Evolutionary conservation across 805 yeast genomes (phyloP), one percentile per base, ranked within the genome.

Genomic region (Yamadazyma laniorum): DNA sequence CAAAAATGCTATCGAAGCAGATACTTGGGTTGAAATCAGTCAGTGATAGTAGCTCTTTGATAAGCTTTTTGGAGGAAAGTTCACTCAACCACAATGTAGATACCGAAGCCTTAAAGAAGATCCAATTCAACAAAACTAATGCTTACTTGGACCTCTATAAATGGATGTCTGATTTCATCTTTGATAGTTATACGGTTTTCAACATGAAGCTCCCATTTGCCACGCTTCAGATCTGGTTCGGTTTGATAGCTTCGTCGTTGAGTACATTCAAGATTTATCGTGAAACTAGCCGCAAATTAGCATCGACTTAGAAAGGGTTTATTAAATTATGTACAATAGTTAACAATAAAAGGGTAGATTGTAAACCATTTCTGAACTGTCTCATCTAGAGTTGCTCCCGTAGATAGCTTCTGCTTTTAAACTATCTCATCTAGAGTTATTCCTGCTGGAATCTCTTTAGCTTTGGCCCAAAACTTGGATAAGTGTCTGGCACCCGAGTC

Each of bases 401-500:
- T 21, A 21, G 23, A 21, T 21, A 21, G 23, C 9, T 6, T 21
- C 9, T 7, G 9, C 9, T 6, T 9, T 21, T 19, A 15, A 4
- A 29, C 23, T 17, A 32, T 37, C 12, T 27, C 36, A 6, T 26
- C 13, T 6, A 32, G 16, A 11, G 11, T 12, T 3, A 25, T 26
- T 12, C 17, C 59, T 22, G 52, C 56, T 15, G 64, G 59, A 18
- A 61, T 57, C 25, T 57, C 61, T 19, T 60, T 57, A 0, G 91
- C 91, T 37, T 70, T 63, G 50, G 82, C 86, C 97, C 97, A 91
- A 55, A 91, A 93, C 60, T 91, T 91, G 35, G 93, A 84, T 42
- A 91, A 55, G 61, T 91, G 99, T 49, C 99, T 71, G 9, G 82
- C 67, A 1, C 99, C 99, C 4, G 95, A 80, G 58, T 91, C 99